phyloP scores from a whole-genome alignment of 2,329 filamentous ascomycete species.

The Boeremia exigua region DNA sequence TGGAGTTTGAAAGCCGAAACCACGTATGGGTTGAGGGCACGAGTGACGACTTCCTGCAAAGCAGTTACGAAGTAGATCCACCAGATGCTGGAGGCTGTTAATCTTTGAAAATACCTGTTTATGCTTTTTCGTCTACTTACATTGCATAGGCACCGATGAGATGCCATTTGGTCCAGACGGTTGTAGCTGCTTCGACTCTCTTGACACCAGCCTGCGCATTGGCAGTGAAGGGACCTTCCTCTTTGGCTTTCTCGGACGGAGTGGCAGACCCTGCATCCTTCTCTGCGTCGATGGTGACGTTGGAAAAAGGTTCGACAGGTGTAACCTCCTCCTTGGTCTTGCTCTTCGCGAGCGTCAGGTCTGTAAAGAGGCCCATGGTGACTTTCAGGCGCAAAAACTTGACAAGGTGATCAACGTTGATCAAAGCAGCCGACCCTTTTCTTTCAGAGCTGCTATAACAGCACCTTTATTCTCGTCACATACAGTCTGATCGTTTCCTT shows the following conservation, averaged over 20 bases:
- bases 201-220: conserved; percentile 46
- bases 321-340: conserved; percentile 16
- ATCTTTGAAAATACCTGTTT: not conserved
- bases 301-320: conserved; percentile 1
- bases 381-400: not conserved
- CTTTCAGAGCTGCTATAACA: not conserved
- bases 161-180: conserved; percentile 46
- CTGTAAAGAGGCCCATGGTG: conserved; percentile 16
- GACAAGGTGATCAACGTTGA: conserved; percentile 4
- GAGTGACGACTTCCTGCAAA: conserved; percentile 50
- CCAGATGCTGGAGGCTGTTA: conserved; percentile 48
- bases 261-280: conserved; percentile 2
- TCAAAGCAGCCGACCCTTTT: not conserved
- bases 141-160: conserved; percentile 43
- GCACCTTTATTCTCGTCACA: not conserved
- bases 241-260: conserved; percentile 12
- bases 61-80: conserved; percentile 57
- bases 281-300: not conserved
- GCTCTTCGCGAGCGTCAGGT: conserved; percentile 15
- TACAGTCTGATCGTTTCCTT: conserved; percentile 1
- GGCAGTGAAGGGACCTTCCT: conserved; percentile 19
- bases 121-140: conserved; percentile 25
- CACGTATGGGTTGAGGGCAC: conserved; percentile 49
- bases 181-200: conserved; percentile 45
- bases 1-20: conserved; percentile 39